Evolutionary conservation across 2,329 filamentous ascomycete genomes (phyloP).

Genomic region (Gyromitra esculenta): DNA sequence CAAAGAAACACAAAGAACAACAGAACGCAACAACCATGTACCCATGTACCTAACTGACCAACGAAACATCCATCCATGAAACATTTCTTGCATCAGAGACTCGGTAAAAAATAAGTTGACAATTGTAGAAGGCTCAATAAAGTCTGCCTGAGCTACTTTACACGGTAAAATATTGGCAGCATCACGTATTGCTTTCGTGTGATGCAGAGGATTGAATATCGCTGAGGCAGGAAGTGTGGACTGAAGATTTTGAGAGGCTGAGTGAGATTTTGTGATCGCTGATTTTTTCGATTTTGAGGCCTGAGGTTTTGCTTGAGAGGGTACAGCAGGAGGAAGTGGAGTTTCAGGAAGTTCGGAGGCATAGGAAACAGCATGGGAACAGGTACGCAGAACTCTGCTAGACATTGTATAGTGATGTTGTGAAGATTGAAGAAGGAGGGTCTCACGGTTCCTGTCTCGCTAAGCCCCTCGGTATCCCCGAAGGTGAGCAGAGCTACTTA

Average conservation of each 20-base stretch:
- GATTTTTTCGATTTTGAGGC: neutral
- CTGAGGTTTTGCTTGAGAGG: neutral
- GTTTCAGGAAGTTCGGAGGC: neutral
- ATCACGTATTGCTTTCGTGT: neutral
- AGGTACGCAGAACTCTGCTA: neutral
- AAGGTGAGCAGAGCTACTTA: no score
- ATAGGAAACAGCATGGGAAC: neutral
- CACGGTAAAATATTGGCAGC: neutral
- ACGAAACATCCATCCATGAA: no score
- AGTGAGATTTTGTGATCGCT: neutral
- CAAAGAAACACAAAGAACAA: no score
- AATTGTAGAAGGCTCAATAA: constrained; percentile 4
- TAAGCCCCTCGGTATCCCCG: no score
- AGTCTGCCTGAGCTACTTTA: neutral
- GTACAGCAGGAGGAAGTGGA: neutral
- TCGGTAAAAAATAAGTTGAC: constrained; percentile 3
- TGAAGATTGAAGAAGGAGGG: no score
- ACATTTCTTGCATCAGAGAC: neutral
- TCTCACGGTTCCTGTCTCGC: no score
- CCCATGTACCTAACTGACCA: no score
- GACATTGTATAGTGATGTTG: no score
- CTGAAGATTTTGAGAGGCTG: neutral
- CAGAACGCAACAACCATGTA: no score
- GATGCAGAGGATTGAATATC: neutral
- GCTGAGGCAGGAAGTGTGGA: neutral